Evolutionary conservation across 2,329 filamentous ascomycete species (phyloP).

Genomic region (Botryotinia convoluta): DNA sequence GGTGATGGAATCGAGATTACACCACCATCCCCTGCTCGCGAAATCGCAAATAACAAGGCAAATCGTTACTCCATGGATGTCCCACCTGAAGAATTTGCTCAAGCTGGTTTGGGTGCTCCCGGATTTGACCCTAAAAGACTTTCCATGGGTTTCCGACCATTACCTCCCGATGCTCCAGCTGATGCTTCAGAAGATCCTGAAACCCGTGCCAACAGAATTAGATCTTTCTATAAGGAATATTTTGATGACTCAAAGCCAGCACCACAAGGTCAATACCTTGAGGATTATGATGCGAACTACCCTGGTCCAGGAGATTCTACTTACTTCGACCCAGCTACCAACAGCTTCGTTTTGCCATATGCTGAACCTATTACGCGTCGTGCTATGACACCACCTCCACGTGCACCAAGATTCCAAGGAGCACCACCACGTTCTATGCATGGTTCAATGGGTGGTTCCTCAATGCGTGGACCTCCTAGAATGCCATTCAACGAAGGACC

Average conservation of each 20-base stretch:
- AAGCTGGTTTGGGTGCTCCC: conserved; percentile 52
- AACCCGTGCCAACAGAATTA: conserved; percentile 89
- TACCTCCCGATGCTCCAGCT: conserved; percentile 76
- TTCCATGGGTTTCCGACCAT: conserved; percentile 74
- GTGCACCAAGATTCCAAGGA: conserved; percentile 42
- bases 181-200: conserved; percentile 83
- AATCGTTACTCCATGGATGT: conserved; percentile 40
- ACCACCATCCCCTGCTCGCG: conserved; percentile 44
- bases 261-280: conserved; percentile 57
- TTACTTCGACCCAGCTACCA: conserved; percentile 35
- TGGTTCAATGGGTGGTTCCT: conserved; percentile 50
- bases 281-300: conserved; percentile 72
- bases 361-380: conserved; percentile 82
- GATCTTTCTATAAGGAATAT: conserved; percentile 99
- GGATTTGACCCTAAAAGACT: conserved; percentile 55
- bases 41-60: conserved; percentile 24
- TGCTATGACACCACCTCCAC: conserved; percentile 92
- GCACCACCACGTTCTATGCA: conserved; percentile 44
- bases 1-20: conserved; percentile 50
- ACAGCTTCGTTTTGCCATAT: conserved; percentile 72
- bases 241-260: conserved; percentile 75
- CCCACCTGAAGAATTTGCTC: conserved; percentile 39
- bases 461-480: conserved; percentile 34
- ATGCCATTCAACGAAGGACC: conserved; percentile 48
- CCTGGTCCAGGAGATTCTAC: conserved; percentile 54